phyloP scores from a whole-genome alignment of 164 flowering plant genomes.

The Vitis vinifera region DNA sequence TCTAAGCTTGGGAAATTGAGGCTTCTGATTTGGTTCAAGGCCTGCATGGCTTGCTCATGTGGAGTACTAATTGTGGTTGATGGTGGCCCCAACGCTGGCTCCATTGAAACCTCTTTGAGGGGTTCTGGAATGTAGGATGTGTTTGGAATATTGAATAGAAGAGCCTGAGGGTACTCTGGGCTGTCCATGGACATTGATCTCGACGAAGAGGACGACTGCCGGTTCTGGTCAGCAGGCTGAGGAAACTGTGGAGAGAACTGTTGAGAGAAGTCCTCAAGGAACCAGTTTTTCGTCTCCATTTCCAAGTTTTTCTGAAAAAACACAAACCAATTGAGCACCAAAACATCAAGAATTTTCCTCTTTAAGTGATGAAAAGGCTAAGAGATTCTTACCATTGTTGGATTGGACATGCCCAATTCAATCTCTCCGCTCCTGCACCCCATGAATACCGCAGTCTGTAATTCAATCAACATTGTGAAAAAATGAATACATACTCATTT shows the following conservation, averaged over 20 bases:
- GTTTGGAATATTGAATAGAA: conserved; percentile 31
- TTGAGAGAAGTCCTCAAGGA: conserved; percentile 33
- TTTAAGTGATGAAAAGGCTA: no score
- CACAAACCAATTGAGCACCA: no score
- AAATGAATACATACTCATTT: no score
- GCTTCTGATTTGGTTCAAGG: conserved; percentile 10
- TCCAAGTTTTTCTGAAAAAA: conserved; percentile 41
- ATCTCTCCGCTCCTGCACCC: conserved; percentile 75
- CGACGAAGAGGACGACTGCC: conserved; percentile 66
- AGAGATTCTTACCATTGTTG: conserved; percentile 30
- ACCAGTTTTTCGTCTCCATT: conserved; percentile 38
- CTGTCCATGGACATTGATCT: conserved; percentile 58
- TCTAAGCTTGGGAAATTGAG: conserved; percentile 28
- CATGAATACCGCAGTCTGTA: conserved; percentile 61
- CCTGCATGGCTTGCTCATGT: conserved; percentile 23
- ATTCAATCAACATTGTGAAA: background rate
- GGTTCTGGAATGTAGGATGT: conserved; percentile 19
- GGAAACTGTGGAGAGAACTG: conserved; percentile 16
- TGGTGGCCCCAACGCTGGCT: conserved; percentile 16
- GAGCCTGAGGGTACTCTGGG: conserved; percentile 42
- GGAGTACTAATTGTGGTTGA: background rate
- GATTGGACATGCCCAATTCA: conserved; percentile 60
- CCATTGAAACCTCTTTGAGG: conserved; percentile 5
- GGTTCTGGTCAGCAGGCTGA: conserved; percentile 24
- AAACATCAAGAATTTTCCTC: no score